Evolutionary conservation across 2,329 filamentous ascomycete species (phyloP).

Genomic region (Ilyonectria robusta): DNA sequence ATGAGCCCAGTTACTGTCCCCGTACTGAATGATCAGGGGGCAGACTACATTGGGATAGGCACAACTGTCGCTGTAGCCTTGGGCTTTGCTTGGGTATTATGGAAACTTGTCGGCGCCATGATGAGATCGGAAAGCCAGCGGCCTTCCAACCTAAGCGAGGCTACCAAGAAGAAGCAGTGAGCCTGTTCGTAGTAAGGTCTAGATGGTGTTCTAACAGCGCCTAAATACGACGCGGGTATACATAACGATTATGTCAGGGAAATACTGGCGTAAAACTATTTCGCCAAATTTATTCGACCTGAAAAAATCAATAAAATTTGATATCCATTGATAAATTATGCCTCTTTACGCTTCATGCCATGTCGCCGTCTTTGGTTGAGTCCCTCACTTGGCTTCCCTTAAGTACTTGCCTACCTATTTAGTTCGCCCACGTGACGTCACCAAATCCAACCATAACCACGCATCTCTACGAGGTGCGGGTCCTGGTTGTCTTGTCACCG

Average conservation of each 20-base stretch:
- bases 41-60: conserved; percentile 64
- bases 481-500: conserved; percentile 20
- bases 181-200: background rate
- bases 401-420: conserved; percentile 12
- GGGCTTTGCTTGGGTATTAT: conserved; percentile 80
- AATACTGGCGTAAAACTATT: background rate
- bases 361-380: background rate
- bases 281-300: background rate
- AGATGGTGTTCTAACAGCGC: background rate
- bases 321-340: background rate
- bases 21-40: conserved; percentile 70
- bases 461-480: conserved; percentile 12
- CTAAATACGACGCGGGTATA: background rate
- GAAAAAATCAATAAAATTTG: background rate
- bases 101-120: conserved; percentile 62
- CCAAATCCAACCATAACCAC: conserved; percentile 17
- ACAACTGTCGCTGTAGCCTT: conserved; percentile 72
- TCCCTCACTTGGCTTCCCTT: background rate
- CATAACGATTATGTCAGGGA: background rate
- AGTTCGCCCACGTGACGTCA: conserved; percentile 46
- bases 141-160: background rate
- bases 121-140: conserved; percentile 19
- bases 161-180: conserved; percentile 40
- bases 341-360: background rate
- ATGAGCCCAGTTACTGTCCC: conserved; percentile 73